Evolutionary conservation across 2,329 filamentous ascomycete genomes (phyloP), one percentile per base, ranked within the genome.

Genomic region (Neonectria neomacrospora): DNA sequence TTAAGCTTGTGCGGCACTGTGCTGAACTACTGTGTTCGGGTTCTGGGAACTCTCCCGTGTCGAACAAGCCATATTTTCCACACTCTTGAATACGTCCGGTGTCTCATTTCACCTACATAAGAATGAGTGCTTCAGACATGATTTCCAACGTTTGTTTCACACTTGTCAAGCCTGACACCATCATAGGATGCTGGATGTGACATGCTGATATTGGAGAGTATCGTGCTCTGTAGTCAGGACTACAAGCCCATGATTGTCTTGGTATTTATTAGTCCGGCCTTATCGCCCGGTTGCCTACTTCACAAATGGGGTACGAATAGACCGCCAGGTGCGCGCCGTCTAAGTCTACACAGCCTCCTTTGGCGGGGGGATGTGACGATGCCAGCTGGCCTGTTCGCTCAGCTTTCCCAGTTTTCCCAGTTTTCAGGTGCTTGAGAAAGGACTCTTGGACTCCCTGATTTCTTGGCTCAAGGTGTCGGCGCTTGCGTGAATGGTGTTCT

Each of bases 381-480:
- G n/a, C n/a, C 26, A 32, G 45, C 26, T 32, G 45, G 26, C 7
- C 14, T 14, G 22, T 10, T 30, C 26, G 26, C 45, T 26, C 9
- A 6, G 45, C 20, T 18, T 32, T n/a, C 16, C 37, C 20, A 20
- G 37, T 41, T 41, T 41, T 20, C 37, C 37, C 9, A 37, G 37
- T 41, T 20, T 11, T 20, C n/a, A 20, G 3, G n/a, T 41, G 37
- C 14, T 37, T 7, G 12, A 37, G 34, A 37, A 37, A n/a, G 23
- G 23, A 26, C 23, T 26, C 23, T 18, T 54, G 53, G 53, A 45
- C 58, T 52, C 41, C 34, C 45, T 56, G 34, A 55, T 55, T 52
- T 56, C 52, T 61, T 56, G 58, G 58, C 54, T 54, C 53, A 22
- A 26, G 20, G 34, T 44, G 60, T 58, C 32, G 60, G 60, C 60